Base-by-base conservation (phyloP, 768 basidiomycete species). In the Leccinum pellstonianum region DNA sequence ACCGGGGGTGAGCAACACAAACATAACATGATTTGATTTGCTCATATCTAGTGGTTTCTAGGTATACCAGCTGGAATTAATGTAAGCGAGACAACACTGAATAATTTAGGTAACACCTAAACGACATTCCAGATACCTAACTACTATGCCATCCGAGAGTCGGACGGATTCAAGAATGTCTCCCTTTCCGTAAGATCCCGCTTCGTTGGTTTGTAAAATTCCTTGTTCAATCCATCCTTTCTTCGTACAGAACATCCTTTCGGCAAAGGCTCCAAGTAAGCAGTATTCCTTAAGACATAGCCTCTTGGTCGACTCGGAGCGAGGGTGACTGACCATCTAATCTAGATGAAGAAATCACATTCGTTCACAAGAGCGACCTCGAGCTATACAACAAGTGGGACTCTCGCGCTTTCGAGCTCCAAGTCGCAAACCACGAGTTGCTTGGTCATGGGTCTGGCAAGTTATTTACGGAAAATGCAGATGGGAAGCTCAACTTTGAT, bases 21-120 rank as follows among this genome's bases (percentile, higher is more conserved):
- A 50, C 12, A 5, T 14, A 33, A 33, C 33, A 11, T 35, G 0
- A 35, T 5, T 12, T 35, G 4, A 12, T 12, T 5, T 12, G 33
- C 55, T 63, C 15, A 65, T 7, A 21, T 25, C 2, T 43, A 51
- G 27, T 21, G 8, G 17, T 50, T 51, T 41, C 11, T 19, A 88
- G 88, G 87, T n/a, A 92, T 93, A 56, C 92, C 93, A 19, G 86
- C 81, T 65, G 92, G 93, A 54, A 93, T 93, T 60, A 93, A 94
- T 70, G 88, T 90, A 68, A 62, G 83, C 56, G 41, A 17, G 17
- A 47, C 57, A 12, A 53, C 48, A 41, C 47, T 5, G 12, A 17
- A 21, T 9, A 29, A 21, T 23, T 52, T 51, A n/a, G n/a, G n/a
- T n/a, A 35, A 38, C 19, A 19, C 51, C 46, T 56, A 23, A 61